Evolutionary conservation across 2,329 filamentous ascomycete species (phyloP).

Genomic region (Aspergillus aculeatus): DNA sequence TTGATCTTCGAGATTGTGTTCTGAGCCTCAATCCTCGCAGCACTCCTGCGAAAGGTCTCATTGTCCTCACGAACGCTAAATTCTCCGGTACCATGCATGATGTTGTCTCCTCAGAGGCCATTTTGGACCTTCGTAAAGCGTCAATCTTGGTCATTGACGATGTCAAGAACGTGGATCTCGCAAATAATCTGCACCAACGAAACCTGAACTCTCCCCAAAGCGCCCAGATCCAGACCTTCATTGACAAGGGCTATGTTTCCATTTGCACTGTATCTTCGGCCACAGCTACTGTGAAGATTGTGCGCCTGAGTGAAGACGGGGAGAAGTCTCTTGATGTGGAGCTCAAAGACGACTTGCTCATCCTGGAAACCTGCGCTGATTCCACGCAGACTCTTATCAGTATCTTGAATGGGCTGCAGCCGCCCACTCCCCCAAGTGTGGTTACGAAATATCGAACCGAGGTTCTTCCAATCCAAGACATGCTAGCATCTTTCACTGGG

Average conservation of each 20-base stretch:
- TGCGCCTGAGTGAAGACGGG: constrained; percentile 55
- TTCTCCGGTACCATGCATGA: constrained; percentile 67
- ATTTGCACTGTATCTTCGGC: constrained; percentile 86
- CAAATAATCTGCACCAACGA: constrained; percentile 33
- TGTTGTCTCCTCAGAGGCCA: constrained; percentile 62
- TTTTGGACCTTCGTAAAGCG: constrained; percentile 72
- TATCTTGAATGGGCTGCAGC: constrained; percentile 74
- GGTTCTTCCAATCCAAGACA: constrained; percentile 79
- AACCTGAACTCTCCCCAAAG: constrained; percentile 31
- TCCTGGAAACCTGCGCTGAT: constrained; percentile 93
- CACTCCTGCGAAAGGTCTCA: constrained; percentile 69
- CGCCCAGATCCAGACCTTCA: constrained; percentile 50
- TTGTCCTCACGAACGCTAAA: constrained; percentile 76
- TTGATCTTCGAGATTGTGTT: constrained; percentile 78
- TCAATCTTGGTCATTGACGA: constrained; percentile 83
- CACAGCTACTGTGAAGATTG: constrained; percentile 63
- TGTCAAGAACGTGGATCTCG: constrained; percentile 49
- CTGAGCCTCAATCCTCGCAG: constrained; percentile 81
- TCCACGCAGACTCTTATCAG: constrained; percentile 89
- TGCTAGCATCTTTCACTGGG: constrained; percentile 85
- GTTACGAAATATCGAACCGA: constrained; percentile 84
- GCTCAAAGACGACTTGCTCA: constrained; percentile 78
- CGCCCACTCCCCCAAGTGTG: constrained; percentile 78
- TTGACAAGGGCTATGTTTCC: constrained; percentile 73
- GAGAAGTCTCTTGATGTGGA: constrained; percentile 74